These are phyloP conservation scores for Fusarium staphyleae DNA, from an alignment of 2,329 filamentous ascomycete species.

Conservation along the genomic window DNA sequence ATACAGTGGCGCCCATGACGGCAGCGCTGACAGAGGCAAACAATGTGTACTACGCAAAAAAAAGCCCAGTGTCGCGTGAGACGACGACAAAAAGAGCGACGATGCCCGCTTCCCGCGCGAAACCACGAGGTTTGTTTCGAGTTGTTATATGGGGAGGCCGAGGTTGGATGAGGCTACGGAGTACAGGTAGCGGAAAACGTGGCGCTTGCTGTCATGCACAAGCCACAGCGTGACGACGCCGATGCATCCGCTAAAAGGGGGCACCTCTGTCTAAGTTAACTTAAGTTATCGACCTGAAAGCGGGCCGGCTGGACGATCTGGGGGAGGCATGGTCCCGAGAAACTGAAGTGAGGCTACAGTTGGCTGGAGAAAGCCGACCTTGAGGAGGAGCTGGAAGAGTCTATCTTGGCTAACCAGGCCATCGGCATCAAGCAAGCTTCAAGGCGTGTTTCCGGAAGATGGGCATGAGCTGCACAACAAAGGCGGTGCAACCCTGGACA, in stretches of 20 bases:
- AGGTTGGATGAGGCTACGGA: conserved; percentile 14
- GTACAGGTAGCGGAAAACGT: conserved; percentile 19
- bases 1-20: conserved; percentile 46
- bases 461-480: background rate
- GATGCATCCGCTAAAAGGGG: conserved; percentile 34
- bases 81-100: background rate
- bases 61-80: background rate
- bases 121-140: conserved; percentile 1
- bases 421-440: background rate
- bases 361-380: conserved; percentile 24
- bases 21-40: background rate
- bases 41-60: background rate
- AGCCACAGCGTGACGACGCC: conserved; percentile 29
- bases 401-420: background rate
- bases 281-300: conserved; percentile 23
- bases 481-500: background rate
- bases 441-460: background rate
- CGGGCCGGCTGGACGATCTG: conserved; percentile 21
- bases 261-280: conserved; percentile 14
- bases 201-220: conserved; percentile 19
- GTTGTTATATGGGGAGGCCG: conserved; percentile 15
- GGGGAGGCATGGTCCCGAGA: conserved; percentile 12
- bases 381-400: conserved; percentile 10
- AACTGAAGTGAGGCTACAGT: background rate
- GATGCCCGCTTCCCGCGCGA: conserved; percentile 11